These are phyloP conservation scores for Dictyostelium citrinum DNA, from an alignment of 78 protist species.

Conservation along the genomic window DNA sequence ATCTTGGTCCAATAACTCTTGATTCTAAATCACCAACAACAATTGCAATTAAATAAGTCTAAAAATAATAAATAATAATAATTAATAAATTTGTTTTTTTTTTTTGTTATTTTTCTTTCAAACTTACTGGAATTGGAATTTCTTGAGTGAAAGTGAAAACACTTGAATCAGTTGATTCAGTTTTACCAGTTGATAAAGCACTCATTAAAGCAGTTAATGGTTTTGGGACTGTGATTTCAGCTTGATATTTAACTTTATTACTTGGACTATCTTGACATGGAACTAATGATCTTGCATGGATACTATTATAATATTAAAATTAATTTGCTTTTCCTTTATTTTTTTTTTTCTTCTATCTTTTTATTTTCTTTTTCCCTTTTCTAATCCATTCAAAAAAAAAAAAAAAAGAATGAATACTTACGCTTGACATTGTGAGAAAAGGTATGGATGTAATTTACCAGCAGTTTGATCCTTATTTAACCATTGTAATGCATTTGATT, in stretches of 20 bases:
- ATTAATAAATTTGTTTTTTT: not conserved
- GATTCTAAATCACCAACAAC: conserved; percentile 81
- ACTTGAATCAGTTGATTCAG: not conserved
- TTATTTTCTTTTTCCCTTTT: not conserved
- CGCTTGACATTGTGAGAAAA: conserved; percentile 87
- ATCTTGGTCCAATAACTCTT: conserved; percentile 85
- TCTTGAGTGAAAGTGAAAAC: conserved; percentile 75
- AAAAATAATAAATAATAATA: not conserved
- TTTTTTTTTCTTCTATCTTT: too few species aligned
- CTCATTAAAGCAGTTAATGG: conserved; percentile 88
- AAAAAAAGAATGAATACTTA: not conserved
- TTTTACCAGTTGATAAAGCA: conserved; percentile 75
- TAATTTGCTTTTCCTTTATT: not conserved
- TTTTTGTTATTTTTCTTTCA: not conserved
- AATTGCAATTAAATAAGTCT: conserved; percentile 87
- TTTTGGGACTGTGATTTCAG: conserved; percentile 72
- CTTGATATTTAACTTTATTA: conserved; percentile 82
- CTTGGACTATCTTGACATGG: conserved; percentile 91
- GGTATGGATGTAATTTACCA: conserved; percentile 84
- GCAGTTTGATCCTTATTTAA: conserved; percentile 78
- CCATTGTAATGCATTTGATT: conserved; percentile 82
- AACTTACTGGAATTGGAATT: conserved; percentile 82
- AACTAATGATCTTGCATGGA: conserved; percentile 90
- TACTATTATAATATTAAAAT: conserved; percentile 19
- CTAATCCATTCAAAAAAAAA: too few species aligned